Conservation (phyloP, 257 asterid species). For the Scutellaria baicalensis region DNA sequence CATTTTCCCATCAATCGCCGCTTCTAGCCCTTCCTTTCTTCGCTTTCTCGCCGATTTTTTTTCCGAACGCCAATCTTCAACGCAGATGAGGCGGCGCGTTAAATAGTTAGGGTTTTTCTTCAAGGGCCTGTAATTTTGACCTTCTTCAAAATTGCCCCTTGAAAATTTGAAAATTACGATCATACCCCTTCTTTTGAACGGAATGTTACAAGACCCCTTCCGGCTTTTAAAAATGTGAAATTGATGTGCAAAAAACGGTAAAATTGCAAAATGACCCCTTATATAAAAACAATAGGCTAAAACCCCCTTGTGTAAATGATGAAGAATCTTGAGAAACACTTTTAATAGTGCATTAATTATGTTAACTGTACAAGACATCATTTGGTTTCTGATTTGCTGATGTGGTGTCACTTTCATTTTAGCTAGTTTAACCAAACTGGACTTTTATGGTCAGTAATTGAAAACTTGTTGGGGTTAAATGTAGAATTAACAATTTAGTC, state of each 20-base stretch:
- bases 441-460: background rate
- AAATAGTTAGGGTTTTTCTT: constrained; percentile 11
- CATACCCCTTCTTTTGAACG: background rate
- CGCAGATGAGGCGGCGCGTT: constrained; percentile 22
- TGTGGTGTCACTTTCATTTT: constrained; percentile 12
- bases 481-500: background rate
- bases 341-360: constrained; percentile 12
- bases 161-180: background rate
- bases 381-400: constrained; percentile 10
- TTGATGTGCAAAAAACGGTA: too few species aligned
- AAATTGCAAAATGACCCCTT: too few species aligned
- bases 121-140: constrained; percentile 8
- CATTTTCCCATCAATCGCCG: constrained; percentile 18
- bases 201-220: background rate
- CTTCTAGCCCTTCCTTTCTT: constrained; percentile 19
- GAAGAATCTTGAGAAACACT: constrained; percentile 11
- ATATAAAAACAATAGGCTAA: too few species aligned
- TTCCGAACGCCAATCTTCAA: constrained; percentile 3
- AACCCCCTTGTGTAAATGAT: background rate
- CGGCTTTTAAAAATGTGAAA: too few species aligned
- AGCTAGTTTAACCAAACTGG: background rate
- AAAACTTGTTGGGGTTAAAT: background rate
- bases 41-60: constrained; percentile 8
- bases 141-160: background rate
- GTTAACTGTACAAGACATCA: constrained; percentile 20